phyloP scores from a whole-genome alignment of 306 rosid genomes.

The Vigna reflexopilosa region DNA sequence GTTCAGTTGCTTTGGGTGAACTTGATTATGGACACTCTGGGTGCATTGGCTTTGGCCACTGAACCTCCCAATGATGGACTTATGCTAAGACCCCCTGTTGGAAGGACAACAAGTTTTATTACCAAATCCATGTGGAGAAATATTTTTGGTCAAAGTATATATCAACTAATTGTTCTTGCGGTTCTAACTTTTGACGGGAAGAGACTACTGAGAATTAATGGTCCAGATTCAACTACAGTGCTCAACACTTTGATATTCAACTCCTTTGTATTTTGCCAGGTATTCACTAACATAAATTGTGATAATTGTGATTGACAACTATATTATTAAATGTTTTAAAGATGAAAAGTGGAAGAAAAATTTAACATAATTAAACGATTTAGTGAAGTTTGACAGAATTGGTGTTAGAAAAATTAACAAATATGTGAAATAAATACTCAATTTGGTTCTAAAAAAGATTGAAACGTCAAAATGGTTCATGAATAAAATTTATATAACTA shows the following conservation, averaged over 20 bases:
- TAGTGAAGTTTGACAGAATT: background rate
- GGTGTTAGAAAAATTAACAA: too few species aligned
- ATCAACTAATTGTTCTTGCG: slow-evolving; percentile 77
- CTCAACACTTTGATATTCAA: slow-evolving; percentile 88
- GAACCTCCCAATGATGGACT: slow-evolving; percentile 91
- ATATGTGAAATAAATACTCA: too few species aligned
- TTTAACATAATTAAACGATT: background rate
- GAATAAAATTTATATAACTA: too few species aligned
- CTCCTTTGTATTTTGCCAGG: slow-evolving; percentile 97
- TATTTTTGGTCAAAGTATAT: slow-evolving; percentile 85
- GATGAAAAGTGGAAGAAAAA: background rate
- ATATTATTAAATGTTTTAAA: background rate
- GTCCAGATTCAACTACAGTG: slow-evolving; percentile 68
- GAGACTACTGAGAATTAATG: slow-evolving; percentile 66
- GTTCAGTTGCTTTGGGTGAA: slow-evolving; percentile 97
- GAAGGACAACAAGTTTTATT: slow-evolving; percentile 68
- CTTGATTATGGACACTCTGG: slow-evolving; percentile 97
- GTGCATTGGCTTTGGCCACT: slow-evolving; percentile 96
- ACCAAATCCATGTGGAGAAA: slow-evolving; percentile 95
- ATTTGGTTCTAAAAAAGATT: too few species aligned
- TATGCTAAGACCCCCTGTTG: slow-evolving; percentile 81
- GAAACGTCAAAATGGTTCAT: too few species aligned
- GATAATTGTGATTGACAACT: background rate
- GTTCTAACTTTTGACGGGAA: slow-evolving; percentile 75
- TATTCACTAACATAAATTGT: slow-evolving; percentile 31